Conservation (phyloP, 2,329 filamentous ascomycete genomes). For the Intubia oerlemansii region DNA sequence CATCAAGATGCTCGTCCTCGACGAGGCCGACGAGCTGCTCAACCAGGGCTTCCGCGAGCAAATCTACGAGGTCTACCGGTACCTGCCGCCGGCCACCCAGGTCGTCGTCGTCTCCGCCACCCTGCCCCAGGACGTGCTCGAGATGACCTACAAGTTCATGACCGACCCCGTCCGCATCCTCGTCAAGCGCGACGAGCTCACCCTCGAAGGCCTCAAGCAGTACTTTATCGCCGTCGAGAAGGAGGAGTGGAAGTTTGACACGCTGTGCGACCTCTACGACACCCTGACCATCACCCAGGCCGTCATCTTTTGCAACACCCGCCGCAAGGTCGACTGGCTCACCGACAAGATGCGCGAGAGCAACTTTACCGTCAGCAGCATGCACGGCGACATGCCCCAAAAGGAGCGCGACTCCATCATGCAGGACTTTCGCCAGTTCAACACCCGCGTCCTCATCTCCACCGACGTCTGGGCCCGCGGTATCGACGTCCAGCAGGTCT, state of each 20-base stretch:
- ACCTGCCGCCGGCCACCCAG: constrained; percentile 87
- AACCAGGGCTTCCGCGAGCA: constrained; percentile 95
- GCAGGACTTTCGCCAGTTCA: constrained; percentile 95
- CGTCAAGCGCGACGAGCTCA: constrained; percentile 97
- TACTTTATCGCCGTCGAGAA: constrained; percentile 99
- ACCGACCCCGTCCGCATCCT: constrained; percentile 90
- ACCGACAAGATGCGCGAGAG: constrained; percentile 98
- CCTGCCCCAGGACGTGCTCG: constrained; percentile 88
- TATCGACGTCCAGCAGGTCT: constrained; percentile 98
- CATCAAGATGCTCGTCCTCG: constrained; percentile 42
- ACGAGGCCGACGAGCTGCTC: constrained; percentile 43
- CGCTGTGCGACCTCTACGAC: constrained; percentile 94
- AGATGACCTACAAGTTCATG: constrained; percentile 99
- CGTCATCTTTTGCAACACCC: constrained; percentile 98
- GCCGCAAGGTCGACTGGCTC: constrained; percentile 97
- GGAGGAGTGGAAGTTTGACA: constrained; percentile 99
- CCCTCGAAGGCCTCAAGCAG: constrained; percentile 90
- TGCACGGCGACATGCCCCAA: constrained; percentile 99
- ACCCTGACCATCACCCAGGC: constrained; percentile 96
- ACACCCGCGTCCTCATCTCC: constrained; percentile 87
- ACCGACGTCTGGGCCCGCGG: constrained; percentile 96
- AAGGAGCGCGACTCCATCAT: constrained; percentile 97
- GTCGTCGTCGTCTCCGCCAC: constrained; percentile 97
- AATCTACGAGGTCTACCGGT: constrained; percentile 97
- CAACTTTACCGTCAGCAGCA: constrained; percentile 95